Base-by-base conservation (phyloP, 192 early-diverging fungal genomes). In the Coemansia sp. region DNA sequence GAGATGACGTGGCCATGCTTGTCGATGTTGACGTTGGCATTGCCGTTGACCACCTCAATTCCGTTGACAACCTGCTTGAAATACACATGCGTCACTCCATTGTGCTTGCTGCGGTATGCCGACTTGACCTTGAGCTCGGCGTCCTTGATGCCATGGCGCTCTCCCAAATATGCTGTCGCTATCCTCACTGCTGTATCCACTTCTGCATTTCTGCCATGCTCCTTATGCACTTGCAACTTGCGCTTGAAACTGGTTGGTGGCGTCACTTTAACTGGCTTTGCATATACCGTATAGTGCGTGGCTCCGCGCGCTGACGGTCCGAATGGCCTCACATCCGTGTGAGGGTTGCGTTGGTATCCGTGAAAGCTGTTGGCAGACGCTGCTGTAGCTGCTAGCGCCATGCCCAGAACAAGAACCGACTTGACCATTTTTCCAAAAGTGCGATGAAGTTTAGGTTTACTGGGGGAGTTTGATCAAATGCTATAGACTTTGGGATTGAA, bases 21-120 rank as follows among this genome's bases (percentile, higher is more conserved):
- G 58, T 83, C 77, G 22, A 83, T 57, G 62, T 90, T 87, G 71
- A 86, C 81, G 61, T 84, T 87, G 16, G 77, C 86, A 26, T 86
- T 84, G 50, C 73, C 86, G 66, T 90, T 90, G 44, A 73, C 71
- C 10, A 90, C 74, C 56, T 81, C 74, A 0, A 86, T 21, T 5
- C 86, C 89, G 34, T 71, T 65, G 52, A 81, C 38, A 6, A 76
- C 58, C 62, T 89, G 89, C 31, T 82, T 70, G n/a, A 87, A 65
- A 69, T 89, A 86, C 48, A 90, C 83, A 68, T 89, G 88, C 26
- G 86, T 82, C 54, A 87, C 63, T 24, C 85, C 84, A 12, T 61
- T 68, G 38, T 88, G 84, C 30, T 76, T 59, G 51, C 81, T 81
- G 38, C 60, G 60, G 54, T 86, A 76, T 21, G 70, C 60, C 0